Conservation (phyloP, 2,329 filamentous ascomycete species). For the Pseudocercospora ulei region DNA sequence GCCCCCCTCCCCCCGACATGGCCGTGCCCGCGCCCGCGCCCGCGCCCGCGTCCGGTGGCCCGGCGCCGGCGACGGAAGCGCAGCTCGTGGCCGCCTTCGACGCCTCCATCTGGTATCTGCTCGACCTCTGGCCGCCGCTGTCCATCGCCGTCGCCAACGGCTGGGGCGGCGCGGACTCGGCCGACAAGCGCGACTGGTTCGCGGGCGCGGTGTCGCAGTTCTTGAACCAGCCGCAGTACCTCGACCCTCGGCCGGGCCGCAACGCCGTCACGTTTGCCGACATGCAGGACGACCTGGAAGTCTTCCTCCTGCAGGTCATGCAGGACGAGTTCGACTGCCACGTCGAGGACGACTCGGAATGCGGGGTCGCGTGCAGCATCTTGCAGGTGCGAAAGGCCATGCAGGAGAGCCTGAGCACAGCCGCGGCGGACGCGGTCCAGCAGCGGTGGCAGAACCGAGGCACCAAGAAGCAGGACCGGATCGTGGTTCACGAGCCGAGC, state of each 20-base stretch:
- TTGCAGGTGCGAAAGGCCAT: conserved; percentile 57
- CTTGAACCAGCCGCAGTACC: conserved; percentile 41
- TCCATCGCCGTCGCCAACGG: conserved; percentile 74
- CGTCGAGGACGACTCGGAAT: conserved; percentile 79
- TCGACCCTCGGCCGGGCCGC: background rate
- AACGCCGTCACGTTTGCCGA: background rate
- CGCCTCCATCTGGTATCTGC: conserved; percentile 70
- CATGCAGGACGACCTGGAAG: conserved; percentile 62
- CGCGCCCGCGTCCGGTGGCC: background rate
- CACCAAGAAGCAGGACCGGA: conserved; percentile 50
- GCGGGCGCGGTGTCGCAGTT: conserved; percentile 78
- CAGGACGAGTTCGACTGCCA: conserved; percentile 90
- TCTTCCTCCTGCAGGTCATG: conserved; percentile 80
- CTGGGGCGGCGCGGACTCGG: conserved; percentile 75
- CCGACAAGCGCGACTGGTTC: conserved; percentile 93
- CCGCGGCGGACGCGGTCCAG: conserved; percentile 73
- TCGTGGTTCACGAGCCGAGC: conserved; percentile 49
- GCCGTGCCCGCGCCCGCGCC: conserved; percentile 13
- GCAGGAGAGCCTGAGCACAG: conserved; percentile 55
- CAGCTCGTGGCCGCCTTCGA: conserved; percentile 49
- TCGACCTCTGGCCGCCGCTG: conserved; percentile 82
- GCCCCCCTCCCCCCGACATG: too few species aligned
- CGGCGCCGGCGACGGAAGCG: conserved; percentile 21
- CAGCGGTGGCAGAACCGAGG: conserved; percentile 64
- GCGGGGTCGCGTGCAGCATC: conserved; percentile 62